Evolutionary conservation across 2,329 filamentous ascomycete genomes (phyloP).

Genomic region (Venturia asperata): DNA sequence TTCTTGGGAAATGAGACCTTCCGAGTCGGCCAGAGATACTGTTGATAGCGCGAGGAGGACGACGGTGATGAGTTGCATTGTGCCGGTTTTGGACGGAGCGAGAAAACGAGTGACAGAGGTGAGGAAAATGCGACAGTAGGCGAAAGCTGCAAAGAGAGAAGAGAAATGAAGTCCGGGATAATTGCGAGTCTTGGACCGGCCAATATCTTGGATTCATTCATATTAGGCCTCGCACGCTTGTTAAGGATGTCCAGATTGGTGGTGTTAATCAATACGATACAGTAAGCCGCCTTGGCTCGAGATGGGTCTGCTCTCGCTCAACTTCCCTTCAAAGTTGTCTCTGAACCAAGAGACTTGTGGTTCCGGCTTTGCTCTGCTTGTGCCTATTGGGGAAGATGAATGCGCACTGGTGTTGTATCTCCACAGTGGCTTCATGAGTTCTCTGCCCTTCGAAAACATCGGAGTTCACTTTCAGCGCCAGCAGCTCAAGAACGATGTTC

Average conservation of each 20-base stretch:
- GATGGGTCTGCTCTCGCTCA: background rate
- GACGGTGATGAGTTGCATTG: constrained; percentile 3
- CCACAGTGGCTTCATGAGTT: too few relatives aligned
- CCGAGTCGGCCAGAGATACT: background rate
- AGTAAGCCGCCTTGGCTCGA: background rate
- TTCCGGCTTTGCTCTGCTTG: too few relatives aligned
- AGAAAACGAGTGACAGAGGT: background rate
- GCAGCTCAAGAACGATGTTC: too few relatives aligned
- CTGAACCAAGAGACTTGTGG: too few relatives aligned
- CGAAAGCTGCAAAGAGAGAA: background rate
- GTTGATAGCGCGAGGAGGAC: constrained; percentile 8
- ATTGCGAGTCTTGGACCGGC: background rate
- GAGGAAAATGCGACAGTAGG: background rate
- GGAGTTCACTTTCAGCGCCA: too few relatives aligned
- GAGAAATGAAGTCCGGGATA: background rate
- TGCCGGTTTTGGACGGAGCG: background rate
- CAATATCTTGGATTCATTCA: constrained; percentile 1
- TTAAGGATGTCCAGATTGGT: background rate
- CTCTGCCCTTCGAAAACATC: too few relatives aligned
- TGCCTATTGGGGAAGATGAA: too few relatives aligned
- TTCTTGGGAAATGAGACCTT: background rate
- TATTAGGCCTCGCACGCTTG: background rate
- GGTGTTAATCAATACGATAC: background rate
- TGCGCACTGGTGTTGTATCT: too few relatives aligned
- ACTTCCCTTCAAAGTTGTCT: too few relatives aligned